These are phyloP conservation scores for Achaetomium macrosporum DNA, from an alignment of 2,329 filamentous ascomycete genomes.

Conservation along the genomic window DNA sequence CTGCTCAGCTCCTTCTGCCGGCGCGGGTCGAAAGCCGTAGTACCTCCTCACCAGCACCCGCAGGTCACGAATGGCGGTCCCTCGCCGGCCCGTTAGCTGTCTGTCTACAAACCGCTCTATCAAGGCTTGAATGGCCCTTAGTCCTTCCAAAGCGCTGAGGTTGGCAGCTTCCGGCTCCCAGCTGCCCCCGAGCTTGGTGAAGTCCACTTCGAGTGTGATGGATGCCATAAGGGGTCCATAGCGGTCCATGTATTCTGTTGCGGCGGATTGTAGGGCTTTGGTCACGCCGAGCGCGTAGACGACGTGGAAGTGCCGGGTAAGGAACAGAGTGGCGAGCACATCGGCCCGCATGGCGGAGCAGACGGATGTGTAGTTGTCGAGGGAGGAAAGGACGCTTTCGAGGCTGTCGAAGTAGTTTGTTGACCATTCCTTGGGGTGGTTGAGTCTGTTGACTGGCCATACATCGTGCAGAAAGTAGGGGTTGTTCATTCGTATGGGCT, in stretches of 20 bases:
- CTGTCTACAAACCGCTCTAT: slow-evolving; percentile 12
- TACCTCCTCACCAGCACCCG: slow-evolving; percentile 19
- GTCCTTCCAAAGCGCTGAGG: slow-evolving; percentile 8
- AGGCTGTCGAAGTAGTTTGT: slow-evolving; percentile 31
- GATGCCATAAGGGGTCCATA: slow-evolving; percentile 34
- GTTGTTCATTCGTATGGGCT: slow-evolving; percentile 27
- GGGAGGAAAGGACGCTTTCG: slow-evolving; percentile 20
- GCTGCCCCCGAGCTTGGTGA: slow-evolving; percentile 27
- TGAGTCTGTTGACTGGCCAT: slow-evolving; percentile 28
- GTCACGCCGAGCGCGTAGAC: slow-evolving; percentile 35
- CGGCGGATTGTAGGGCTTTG: slow-evolving; percentile 30
- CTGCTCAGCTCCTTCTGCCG: too few relatives aligned
- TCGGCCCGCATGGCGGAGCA: slow-evolving; percentile 35
- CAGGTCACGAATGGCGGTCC: slow-evolving; percentile 11
- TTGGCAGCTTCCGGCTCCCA: slow-evolving; percentile 10
- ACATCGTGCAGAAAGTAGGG: slow-evolving; percentile 30
- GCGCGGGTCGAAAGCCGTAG: slow-evolving; percentile 4
- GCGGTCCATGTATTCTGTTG: slow-evolving; percentile 31
- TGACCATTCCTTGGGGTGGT: slow-evolving; percentile 1
- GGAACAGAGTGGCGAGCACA: slow-evolving; percentile 33
- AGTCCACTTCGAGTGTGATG: slow-evolving; percentile 37
- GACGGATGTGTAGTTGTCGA: slow-evolving; percentile 28
- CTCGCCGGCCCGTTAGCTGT: slow-evolving; percentile 9
- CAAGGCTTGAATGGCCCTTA: slow-evolving; percentile 1
- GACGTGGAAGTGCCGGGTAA: slow-evolving; percentile 33